phyloP scores from a whole-genome alignment of 2,329 filamentous ascomycete species.

The Claviceps capensis region DNA sequence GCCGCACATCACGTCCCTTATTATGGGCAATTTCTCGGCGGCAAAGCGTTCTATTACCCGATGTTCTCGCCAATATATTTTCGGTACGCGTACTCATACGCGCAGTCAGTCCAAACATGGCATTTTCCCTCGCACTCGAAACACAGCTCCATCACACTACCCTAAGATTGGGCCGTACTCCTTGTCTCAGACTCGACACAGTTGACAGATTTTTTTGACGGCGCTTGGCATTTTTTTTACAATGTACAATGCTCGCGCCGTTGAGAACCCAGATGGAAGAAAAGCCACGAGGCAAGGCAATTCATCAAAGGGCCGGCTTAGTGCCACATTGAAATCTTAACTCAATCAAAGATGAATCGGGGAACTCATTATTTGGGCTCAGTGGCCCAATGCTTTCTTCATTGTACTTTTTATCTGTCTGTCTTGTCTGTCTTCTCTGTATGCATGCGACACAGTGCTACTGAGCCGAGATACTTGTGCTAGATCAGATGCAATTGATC shows the following conservation, averaged over 20 bases:
- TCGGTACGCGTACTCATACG: too few species aligned
- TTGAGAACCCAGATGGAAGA: not conserved
- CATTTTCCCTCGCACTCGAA: not conserved
- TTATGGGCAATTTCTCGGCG: too few species aligned
- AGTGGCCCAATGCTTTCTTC: not conserved
- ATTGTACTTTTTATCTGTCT: not conserved
- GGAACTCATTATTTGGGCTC: not conserved
- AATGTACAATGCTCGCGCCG: not conserved
- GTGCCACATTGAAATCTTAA: not conserved
- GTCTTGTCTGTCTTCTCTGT: not conserved
- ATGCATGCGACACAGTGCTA: not conserved
- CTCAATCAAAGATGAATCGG: not conserved
- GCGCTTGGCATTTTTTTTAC: not conserved
- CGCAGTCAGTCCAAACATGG: not conserved
- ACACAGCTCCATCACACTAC: not conserved
- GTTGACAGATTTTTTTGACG: not conserved
- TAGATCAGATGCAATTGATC: not conserved
- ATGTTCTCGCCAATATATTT: too few species aligned
- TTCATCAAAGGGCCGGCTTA: not conserved
- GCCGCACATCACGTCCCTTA: too few species aligned
- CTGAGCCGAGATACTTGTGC: not conserved
- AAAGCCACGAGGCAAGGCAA: not conserved
- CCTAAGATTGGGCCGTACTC: not conserved
- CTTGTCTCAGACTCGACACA: not conserved
- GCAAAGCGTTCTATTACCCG: too few species aligned